Evolutionary conservation across 495 filamentous ascomycete species (phyloP), one percentile per base, ranked within the genome.

Genomic region (Evernia prunastri): DNA sequence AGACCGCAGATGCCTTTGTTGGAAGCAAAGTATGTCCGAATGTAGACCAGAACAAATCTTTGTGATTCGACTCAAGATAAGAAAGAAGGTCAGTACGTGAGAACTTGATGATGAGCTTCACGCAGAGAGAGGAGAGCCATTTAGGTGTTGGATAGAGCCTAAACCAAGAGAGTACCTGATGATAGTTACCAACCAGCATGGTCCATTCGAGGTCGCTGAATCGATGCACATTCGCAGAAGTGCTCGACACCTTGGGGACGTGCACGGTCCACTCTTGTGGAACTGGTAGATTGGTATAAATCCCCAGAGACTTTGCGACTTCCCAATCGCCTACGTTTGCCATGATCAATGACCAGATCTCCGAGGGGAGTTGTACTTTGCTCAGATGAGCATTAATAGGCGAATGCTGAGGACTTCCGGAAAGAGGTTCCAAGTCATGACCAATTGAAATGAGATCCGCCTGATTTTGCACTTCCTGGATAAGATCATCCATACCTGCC

Each of bases 41-140:
- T 3, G 83, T 90, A 31, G 82, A 84, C 84, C 85, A 89, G 73
- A 96, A 92, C 7, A 96, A 82, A 63, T 90, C 86, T 56, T 87
- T 85, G 66, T 89, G 82, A 59, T 89, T 80, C 39, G 84, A 80
- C 67, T 92, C 89, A n/a, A 97, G 81, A 72, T 91, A 91, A 15
- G 84, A 82, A 25, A 97, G 85, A 18, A 96, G 82, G 36, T 87
- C 82, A 23, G 84, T 88, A 64, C 90, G 86, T 9, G 85, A 88
- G 70, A 96, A 97, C 67, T 93, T 93, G 77, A 96, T 88, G 68
- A 96, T 91, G 33, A 95, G 84, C 67, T 93, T 90, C 63, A 92
- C 89, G 45, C 88, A 88, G 2, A 92, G 79, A 37, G 87, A 86
- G 7, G 91, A 93, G 33, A 96, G 77, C 59, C 86, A 89, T 61